These are phyloP conservation scores for Acorus calamus DNA, from an alignment of 106 monocot genomes.

Conservation along the genomic window DNA sequence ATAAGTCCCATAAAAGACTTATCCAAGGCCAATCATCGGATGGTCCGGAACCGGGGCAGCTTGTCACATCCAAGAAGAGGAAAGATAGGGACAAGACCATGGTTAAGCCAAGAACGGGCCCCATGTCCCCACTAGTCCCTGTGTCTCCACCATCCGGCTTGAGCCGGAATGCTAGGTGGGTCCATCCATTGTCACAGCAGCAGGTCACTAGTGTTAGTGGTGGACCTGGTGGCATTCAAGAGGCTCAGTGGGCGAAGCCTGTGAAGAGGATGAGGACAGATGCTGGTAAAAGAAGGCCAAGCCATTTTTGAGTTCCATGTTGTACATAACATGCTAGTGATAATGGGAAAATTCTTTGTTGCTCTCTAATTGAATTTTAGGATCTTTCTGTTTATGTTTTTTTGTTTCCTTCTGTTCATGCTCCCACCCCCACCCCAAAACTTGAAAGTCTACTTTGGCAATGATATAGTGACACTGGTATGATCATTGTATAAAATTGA, in stretches of 20 bases:
- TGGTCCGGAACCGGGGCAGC: slow-evolving; percentile 45
- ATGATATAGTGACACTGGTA: no score
- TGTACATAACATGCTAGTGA: no score
- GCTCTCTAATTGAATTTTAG: no score
- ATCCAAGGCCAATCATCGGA: no score
- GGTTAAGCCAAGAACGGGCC: slow-evolving; percentile 22
- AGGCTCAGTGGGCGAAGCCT: slow-evolving; percentile 83
- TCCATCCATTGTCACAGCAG: slow-evolving; percentile 12
- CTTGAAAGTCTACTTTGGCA: no score
- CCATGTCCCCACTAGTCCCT: slow-evolving; percentile 26
- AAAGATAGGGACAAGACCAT: slow-evolving; percentile 73
- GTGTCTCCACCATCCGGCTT: no score
- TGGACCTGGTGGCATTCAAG: slow-evolving; percentile 11
- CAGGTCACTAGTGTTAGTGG: slow-evolving; percentile 5
- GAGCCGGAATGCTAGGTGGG: slow-evolving; percentile 5
- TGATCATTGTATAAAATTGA: no score
- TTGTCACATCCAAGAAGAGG: slow-evolving; percentile 88
- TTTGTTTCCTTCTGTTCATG: no score
- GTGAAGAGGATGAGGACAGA: slow-evolving; percentile 87
- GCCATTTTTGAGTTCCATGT: slow-evolving; percentile 33
- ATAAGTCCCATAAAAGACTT: no score
- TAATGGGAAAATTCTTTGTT: no score
- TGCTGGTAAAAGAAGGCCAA: slow-evolving; percentile 66
- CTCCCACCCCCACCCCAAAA: no score
- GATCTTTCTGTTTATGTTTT: no score